phyloP scores from a whole-genome alignment of 768 basidiomycete genomes.

The Phaeolepiota aurea region DNA sequence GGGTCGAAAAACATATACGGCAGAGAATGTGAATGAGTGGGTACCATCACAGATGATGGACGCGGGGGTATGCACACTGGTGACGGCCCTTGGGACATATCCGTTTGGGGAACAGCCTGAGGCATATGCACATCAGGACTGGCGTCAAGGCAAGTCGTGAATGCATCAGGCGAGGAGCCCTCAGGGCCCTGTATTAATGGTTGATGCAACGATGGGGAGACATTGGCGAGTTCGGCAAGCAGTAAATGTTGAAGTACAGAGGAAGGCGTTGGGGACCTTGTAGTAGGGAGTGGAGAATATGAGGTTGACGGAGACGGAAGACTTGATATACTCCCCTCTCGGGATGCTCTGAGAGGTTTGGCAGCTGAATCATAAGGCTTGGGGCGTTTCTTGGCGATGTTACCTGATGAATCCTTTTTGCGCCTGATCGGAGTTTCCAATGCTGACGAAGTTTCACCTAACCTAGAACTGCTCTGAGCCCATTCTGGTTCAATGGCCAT shows the following conservation, averaged over 20 bases:
- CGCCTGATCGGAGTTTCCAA: slow-evolving; percentile 36
- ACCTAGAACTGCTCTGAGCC: slow-evolving; percentile 26
- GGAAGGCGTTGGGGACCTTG: slow-evolving; percentile 38
- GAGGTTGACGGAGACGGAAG: slow-evolving; percentile 38
- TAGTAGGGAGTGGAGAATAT: slow-evolving; percentile 32
- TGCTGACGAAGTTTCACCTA: slow-evolving; percentile 17
- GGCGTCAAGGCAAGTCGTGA: slow-evolving; percentile 35
- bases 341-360: slow-evolving; percentile 34
- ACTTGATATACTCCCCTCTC: slow-evolving; percentile 50
- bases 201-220: slow-evolving; percentile 22
- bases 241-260: slow-evolving; percentile 21
- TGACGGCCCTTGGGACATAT: slow-evolving; percentile 15
- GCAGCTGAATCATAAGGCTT: slow-evolving; percentile 60
- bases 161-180: slow-evolving; percentile 37
- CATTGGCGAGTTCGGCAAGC: slow-evolving; percentile 16
- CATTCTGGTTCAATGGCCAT: slow-evolving; percentile 39
- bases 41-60: slow-evolving; percentile 17
- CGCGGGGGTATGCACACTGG: slow-evolving; percentile 16
- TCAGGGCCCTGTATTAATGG: slow-evolving; percentile 33
- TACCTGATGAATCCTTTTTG: slow-evolving; percentile 31
- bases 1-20: slow-evolving; percentile 59
- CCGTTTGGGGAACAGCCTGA: slow-evolving; percentile 11
- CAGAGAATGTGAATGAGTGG: slow-evolving; percentile 31
- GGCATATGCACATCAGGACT: slow-evolving; percentile 30
- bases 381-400: slow-evolving; percentile 44